A percentile compares a stretch with the other conserved stretches of the same genome.
Conservation (phyloP, 2,329 filamentous ascomycete genomes). For the Alternaria alternata region DNA sequence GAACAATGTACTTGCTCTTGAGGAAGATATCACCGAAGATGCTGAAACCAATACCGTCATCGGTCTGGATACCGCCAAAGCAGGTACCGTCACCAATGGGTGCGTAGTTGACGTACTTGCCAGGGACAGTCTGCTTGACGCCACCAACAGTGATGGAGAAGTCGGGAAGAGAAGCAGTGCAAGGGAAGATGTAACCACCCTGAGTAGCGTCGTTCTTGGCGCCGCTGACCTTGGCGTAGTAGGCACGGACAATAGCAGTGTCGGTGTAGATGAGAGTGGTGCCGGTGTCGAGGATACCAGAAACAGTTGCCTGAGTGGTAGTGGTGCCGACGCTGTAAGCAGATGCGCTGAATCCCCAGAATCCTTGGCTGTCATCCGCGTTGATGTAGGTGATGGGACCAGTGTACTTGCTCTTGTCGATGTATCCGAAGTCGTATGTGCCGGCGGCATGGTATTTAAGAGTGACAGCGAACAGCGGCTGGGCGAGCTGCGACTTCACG, state of each 20-base stretch:
- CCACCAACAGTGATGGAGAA: conserved; percentile 62
- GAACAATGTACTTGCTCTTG: conserved; percentile 78
- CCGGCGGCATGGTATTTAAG: conserved; percentile 62
- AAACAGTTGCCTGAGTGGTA: conserved; percentile 53
- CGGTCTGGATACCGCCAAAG: conserved; percentile 78
- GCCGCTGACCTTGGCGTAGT: conserved; percentile 66
- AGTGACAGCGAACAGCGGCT: conserved; percentile 65
- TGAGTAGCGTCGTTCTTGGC: conserved; percentile 57
- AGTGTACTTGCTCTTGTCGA: conserved; percentile 66
- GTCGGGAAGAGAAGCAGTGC: conserved; percentile 60
- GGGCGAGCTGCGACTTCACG: conserved; percentile 60
- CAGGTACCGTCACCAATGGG: conserved; percentile 60
- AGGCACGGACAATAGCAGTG: conserved; percentile 61
- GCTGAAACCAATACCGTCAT: conserved; percentile 64
- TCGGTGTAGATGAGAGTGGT: conserved; percentile 72
- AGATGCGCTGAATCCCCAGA: conserved; percentile 68
- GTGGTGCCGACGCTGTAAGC: conserved; percentile 64
- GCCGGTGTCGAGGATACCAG: conserved; percentile 73
- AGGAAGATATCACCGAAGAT: conserved; percentile 83
- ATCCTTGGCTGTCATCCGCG: conserved; percentile 66
- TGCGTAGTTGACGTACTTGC: conserved; percentile 64
- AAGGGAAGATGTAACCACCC: conserved; percentile 66
- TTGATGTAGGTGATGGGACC: conserved; percentile 65
- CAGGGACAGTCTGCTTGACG: conserved; percentile 61
- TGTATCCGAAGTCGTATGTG: conserved; percentile 66